Conservation (phyloP, 106 monocot genomes). For the Platanthera zijinensis region DNA sequence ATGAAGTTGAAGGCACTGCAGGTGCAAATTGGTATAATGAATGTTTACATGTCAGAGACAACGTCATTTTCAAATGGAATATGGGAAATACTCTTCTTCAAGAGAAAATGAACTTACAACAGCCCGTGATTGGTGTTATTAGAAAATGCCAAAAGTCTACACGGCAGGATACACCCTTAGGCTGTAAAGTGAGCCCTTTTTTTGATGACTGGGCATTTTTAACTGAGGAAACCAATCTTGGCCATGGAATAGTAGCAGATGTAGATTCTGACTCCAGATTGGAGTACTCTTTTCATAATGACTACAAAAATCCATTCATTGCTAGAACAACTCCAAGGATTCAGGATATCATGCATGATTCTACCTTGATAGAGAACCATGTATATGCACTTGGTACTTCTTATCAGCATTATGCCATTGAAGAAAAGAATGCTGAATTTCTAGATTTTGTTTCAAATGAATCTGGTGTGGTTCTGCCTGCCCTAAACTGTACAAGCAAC, state of each 20-base stretch:
- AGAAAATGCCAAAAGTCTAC: constrained; percentile 21
- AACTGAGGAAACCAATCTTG: constrained; percentile 6
- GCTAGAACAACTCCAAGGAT: background rate
- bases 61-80: background rate
- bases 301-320: constrained; percentile 12
- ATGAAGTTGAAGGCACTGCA: background rate
- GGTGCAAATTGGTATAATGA: background rate
- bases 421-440: constrained; percentile 8
- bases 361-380: constrained; percentile 7
- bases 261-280: constrained; percentile 4
- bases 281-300: constrained; percentile 11
- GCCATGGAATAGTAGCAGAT: background rate
- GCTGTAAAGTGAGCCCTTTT: constrained; percentile 1
- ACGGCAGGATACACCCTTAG: constrained; percentile 8
- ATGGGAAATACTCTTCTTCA: constrained; percentile 3
- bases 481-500: constrained; percentile 8
- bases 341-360: constrained; percentile 10
- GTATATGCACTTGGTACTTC: background rate
- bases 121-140: constrained; percentile 9
- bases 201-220: constrained; percentile 9
- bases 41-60: background rate
- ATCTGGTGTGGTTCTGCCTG: constrained; percentile 6
- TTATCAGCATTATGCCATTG: background rate
- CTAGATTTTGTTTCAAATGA: constrained; percentile 8
- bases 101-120: constrained; percentile 4